Evolutionary conservation across 352 stramenopile species (phyloP).

Genomic region (Phytophthora palmivora): DNA sequence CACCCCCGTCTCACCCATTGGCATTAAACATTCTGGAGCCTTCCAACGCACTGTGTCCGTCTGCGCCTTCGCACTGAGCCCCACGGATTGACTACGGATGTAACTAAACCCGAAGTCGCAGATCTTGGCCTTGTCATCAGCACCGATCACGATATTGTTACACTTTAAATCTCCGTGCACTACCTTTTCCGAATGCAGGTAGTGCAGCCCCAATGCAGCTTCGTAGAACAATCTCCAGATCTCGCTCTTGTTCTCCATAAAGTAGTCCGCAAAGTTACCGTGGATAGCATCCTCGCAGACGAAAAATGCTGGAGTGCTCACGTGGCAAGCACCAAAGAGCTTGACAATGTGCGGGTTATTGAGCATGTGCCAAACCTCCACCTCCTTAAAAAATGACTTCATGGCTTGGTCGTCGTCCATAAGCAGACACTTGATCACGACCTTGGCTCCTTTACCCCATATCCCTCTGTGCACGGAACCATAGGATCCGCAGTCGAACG

Average conservation of each 20-base stretch:
- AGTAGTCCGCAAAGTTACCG: slow-evolving; percentile 51
- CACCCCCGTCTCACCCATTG: slow-evolving; percentile 2
- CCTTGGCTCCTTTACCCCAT: slow-evolving; percentile 37
- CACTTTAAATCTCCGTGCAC: slow-evolving; percentile 91
- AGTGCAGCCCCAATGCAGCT: slow-evolving; percentile 56
- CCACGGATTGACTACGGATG: slow-evolving; percentile 40
- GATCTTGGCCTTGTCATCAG: slow-evolving; percentile 45
- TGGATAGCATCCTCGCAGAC: slow-evolving; percentile 50
- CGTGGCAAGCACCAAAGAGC: slow-evolving; percentile 51
- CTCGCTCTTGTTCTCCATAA: slow-evolving; percentile 31
- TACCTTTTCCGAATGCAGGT: slow-evolving; percentile 65
- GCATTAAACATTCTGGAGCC: slow-evolving; percentile 47
- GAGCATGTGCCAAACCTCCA: slow-evolving; percentile 43
- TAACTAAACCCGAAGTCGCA: slow-evolving; percentile 56
- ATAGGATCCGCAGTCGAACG: slow-evolving; percentile 34
- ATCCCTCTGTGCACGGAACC: slow-evolving; percentile 38
- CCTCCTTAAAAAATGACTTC: slow-evolving; percentile 40
- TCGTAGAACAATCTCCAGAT: slow-evolving; percentile 46
- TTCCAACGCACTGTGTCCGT: slow-evolving; percentile 51
- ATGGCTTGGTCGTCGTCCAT: slow-evolving; percentile 25
- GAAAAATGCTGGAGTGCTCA: slow-evolving; percentile 40
- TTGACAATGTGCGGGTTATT: slow-evolving; percentile 47
- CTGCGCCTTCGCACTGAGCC: slow-evolving; percentile 39
- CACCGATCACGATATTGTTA: slow-evolving; percentile 87
- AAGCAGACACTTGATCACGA: slow-evolving; percentile 48